Conservation (phyloP, 2,329 filamentous ascomycete genomes). For the Aspergillus viridinutans region DNA sequence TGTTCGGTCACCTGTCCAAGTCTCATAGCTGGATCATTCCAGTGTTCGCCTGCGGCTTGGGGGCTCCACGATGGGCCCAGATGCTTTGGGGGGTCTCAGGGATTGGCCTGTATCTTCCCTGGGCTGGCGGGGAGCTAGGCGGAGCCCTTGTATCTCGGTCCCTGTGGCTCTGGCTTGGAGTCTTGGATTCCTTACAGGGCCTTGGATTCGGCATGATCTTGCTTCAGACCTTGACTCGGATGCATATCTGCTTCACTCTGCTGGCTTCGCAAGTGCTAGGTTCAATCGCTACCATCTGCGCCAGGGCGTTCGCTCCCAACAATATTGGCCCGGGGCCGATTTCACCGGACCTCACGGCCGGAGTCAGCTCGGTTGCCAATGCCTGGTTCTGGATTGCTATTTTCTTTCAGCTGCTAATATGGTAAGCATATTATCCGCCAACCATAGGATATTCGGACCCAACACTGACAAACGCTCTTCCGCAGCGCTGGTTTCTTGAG, state of each 20-base stretch:
- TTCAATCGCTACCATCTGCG: slow-evolving; percentile 58
- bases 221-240: slow-evolving; percentile 59
- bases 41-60: slow-evolving; percentile 63
- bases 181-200: slow-evolving; percentile 61
- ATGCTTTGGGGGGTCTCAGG: slow-evolving; percentile 62
- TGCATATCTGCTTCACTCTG: slow-evolving; percentile 61
- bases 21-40: slow-evolving; percentile 64
- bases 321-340: slow-evolving; percentile 58
- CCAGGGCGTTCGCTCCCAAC: slow-evolving; percentile 58
- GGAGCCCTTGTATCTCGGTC: slow-evolving; percentile 54
- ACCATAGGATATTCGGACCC: not conserved
- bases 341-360: slow-evolving; percentile 58
- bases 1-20: slow-evolving; percentile 55
- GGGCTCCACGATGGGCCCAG: slow-evolving; percentile 62
- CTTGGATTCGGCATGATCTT: slow-evolving; percentile 66
- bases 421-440: slow-evolving; percentile 42
- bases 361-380: slow-evolving; percentile 43
- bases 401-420: slow-evolving; percentile 55
- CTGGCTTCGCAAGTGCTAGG: slow-evolving; percentile 60
- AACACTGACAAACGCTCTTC: not conserved
- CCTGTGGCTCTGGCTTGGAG: slow-evolving; percentile 65
- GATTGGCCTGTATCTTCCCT: slow-evolving; percentile 60
- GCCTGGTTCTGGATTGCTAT: slow-evolving; percentile 61
- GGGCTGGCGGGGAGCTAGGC: slow-evolving; percentile 53
- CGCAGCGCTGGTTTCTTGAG: slow-evolving; percentile 37